Evolutionary conservation across 768 basidiomycete genomes (phyloP), one percentile per base, ranked within the genome.

Genomic region (Russula ochroleuca): DNA sequence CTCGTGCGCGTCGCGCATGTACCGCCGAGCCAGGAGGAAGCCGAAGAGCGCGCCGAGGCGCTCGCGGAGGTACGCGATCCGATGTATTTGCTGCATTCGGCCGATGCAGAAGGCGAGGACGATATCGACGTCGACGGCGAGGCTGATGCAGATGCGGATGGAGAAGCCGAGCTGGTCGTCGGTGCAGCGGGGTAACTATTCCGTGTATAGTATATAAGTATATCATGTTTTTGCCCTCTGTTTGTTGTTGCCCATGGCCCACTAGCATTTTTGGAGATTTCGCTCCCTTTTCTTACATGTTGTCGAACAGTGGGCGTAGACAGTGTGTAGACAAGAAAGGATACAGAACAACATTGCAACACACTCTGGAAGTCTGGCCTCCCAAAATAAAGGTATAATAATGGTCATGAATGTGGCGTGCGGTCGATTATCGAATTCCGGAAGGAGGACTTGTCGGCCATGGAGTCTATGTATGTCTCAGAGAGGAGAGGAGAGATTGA

Each of bases 381-480:
- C 40, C 51, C 33, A 14, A 3, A 40, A 48, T 49, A 6, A 40
- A 23, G 15, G 35, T 54, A 63, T 53, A 41, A 53, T 53, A 49
- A 54, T 25, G 37, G 56, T 73, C 67, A 75, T 73, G 74, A 73
- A 55, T 69, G 62, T 33, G 74, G 73, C 31, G 72, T 72, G 49
- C 74, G 72, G 57, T 75, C 74, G 10, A 63, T 63, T 9, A 57
- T 64, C 31, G 67, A 69, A 55, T 68, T 63, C 28, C 91, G 83
- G 77, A 93, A 93, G 69, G 87, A 91, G 38, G 90, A 92, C 69
- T 85, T 90, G 76, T 92, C 92, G 69, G 90, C 89, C 83, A 93
- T 88, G 53, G 91, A 93, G 75, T 93, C 91, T 93, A 69, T 21
- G 55, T 28, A 10, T 25, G 17, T 48, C 56, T 57, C 17, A 63